Conservation (phyloP, 1,284 basidiomycete genomes). For the Schizophyllum amplum region DNA sequence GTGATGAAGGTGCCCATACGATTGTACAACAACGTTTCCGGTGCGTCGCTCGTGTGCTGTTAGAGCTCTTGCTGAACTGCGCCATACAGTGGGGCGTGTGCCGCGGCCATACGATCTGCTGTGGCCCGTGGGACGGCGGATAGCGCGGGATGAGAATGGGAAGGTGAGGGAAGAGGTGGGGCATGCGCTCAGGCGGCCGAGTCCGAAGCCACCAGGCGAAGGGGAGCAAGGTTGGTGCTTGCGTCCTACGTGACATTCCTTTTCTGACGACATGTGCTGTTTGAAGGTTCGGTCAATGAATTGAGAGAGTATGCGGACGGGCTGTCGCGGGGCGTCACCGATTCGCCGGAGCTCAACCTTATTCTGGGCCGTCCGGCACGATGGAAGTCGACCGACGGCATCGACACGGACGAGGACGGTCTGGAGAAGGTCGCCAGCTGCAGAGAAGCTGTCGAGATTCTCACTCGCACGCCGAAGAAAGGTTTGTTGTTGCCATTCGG, state of each 20-base stretch:
- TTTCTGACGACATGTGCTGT: background rate
- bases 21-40: constrained; percentile 76
- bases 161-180: constrained; percentile 5
- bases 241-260: background rate
- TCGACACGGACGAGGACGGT: constrained; percentile 33
- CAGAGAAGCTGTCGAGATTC: constrained; percentile 83
- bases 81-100: constrained; percentile 38
- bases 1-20: constrained; percentile 87
- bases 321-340: constrained; percentile 15
- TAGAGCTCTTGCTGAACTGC: background rate
- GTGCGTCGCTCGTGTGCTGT: constrained; percentile 31
- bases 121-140: constrained; percentile 51
- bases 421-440: constrained; percentile 51
- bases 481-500: constrained; percentile 35
- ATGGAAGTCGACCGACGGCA: constrained; percentile 27
- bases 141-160: constrained; percentile 13
- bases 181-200: constrained; percentile 14
- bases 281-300: background rate
- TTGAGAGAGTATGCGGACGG: constrained; percentile 13
- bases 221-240: background rate
- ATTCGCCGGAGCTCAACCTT: background rate
- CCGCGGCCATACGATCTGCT: constrained; percentile 58
- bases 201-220: background rate
- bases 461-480: constrained; percentile 84
- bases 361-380: background rate